These are phyloP conservation scores for Lasiodiplodia sp. DNA, from an alignment of 2,329 filamentous ascomycete species.

Conservation along the genomic window DNA sequence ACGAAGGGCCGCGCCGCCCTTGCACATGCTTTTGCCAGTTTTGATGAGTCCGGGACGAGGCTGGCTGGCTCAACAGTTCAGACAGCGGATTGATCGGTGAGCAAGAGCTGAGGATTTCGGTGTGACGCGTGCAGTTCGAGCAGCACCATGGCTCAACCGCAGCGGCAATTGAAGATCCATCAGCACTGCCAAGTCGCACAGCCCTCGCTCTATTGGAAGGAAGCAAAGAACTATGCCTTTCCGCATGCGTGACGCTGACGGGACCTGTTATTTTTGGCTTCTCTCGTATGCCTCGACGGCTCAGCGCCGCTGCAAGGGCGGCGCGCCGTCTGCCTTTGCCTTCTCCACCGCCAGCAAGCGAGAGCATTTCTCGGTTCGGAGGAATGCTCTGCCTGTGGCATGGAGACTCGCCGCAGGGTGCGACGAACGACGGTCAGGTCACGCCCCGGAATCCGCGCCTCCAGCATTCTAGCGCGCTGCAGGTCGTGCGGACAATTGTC, in stretches of 20 bases:
- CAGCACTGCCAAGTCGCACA: slow-evolving; percentile 15
- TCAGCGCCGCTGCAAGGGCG: slow-evolving; percentile 21
- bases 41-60: slow-evolving; percentile 11
- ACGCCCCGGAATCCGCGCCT: slow-evolving; percentile 11
- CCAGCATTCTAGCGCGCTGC: slow-evolving; percentile 12
- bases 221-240: neutral
- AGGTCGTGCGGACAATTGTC: slow-evolving; percentile 17
- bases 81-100: neutral
- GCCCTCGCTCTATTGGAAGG: slow-evolving; percentile 2
- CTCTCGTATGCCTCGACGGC: slow-evolving; percentile 12
- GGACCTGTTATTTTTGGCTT: slow-evolving; percentile 22
- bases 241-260: slow-evolving; percentile 12
- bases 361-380: slow-evolving; percentile 21
- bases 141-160: slow-evolving; percentile 16
- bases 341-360: slow-evolving; percentile 21
- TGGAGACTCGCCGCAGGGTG: slow-evolving; percentile 9
- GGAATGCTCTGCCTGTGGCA: slow-evolving; percentile 14
- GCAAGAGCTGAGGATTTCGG: slow-evolving; percentile 18
- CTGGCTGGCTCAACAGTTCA: slow-evolving; percentile 21
- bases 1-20: slow-evolving; percentile 13
- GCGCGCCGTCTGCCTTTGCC: slow-evolving; percentile 12
- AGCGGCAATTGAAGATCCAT: slow-evolving; percentile 5
- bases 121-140: slow-evolving; percentile 7
- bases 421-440: neutral
- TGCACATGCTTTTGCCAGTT: slow-evolving; percentile 25